Evolutionary conservation across 768 basidiomycete genomes (phyloP), one percentile per base, ranked within the genome.

Genomic region (Clavaria fumosa): DNA sequence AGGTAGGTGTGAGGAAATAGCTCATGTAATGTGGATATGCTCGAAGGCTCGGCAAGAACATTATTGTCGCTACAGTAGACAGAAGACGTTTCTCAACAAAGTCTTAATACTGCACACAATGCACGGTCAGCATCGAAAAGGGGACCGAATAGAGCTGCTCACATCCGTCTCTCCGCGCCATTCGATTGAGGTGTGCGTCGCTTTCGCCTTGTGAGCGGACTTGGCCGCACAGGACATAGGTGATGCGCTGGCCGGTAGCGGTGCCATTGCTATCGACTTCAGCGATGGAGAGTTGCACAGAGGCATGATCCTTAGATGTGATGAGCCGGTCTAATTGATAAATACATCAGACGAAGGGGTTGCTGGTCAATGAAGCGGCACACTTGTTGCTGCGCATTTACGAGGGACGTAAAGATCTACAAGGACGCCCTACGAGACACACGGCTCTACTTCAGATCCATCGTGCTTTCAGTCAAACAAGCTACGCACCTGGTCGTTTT

Each of bases 361-460:
- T 27, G 36, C 35, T 20, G 45, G 14, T 35, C 14, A 35, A 12
- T 2, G 11, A 28, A n/a, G 14, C 27, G 10, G n/a, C 42, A 75
- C 85, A 95, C 90, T 91, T 51, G 90, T 93, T 38, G 91, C 90
- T 57, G 89, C 76, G 62, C 95, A 97, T 65, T 97, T 97, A 73
- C 95, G 86, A 63, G 95, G 95, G 56, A 97, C 91, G 69, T 99
- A 99, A 64, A 99, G 90, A 72, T 97, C 95, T 57, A 99, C 95
- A 61, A 99, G 91, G 59, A 85, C 70, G 66, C 95, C 93, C 86
- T 95, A 45, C 27, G 47, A 37, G 20, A 35, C 43, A 43, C 23
- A 5, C 22, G n/a, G 27, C 12, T 43, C 6, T 41, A 17, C 21
- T 47, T 10, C 21, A 28, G 26, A 28, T n/a, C 11, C n/a, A 17